Base-by-base conservation (phyloP, 169 alveolate species). In the Babesia caballi region DNA sequence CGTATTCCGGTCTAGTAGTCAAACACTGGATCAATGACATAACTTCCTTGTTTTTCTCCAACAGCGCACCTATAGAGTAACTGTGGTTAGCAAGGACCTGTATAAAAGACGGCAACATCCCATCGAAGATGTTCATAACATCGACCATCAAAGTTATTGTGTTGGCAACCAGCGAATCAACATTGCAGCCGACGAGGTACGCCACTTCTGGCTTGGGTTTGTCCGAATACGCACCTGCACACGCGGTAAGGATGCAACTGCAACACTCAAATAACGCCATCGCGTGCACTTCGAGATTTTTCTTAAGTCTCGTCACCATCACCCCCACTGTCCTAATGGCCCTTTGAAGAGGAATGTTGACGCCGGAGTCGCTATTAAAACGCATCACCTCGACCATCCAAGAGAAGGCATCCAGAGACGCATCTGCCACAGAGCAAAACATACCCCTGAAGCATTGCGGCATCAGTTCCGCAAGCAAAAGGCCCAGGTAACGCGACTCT, bases 391-490 rank as follows among this genome's bases (percentile, higher is more conserved):
- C 70, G 23, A 61, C 56, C 81, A 66, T 58, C 53, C 60, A 23
- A 6, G 33, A 15, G 58, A 21, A 73, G 28, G 23, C 17, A 8
- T 27, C 82, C 36, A 66, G 68, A 25, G 27, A 0, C 15, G 15
- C 30, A 15, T 38, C 41, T 2, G 53, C 14, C 3, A 19, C 28
- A 8, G 49, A 12, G 1, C 17, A 38, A 21, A 41, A 30, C 25
- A 66, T 19, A 27, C 33, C 17, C 19, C 41, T 36, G 21, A 52
- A 67, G 25, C 54, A 56, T 14, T 33, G 46, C 23, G 85, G 81
- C n/a, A 76, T 5, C 15, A 76, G 28, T 53, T 76, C 85, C 36
- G 58, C 57, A 12, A 69, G 14, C 54, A 76, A 14, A 30, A 76
- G 23, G 32, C 49, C 67, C 5, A 76, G 61, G 27, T 66, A 68